These are phyloP conservation scores for Eimeria falciformis DNA, from an alignment of 169 alveolate species.

Conservation along the genomic window DNA sequence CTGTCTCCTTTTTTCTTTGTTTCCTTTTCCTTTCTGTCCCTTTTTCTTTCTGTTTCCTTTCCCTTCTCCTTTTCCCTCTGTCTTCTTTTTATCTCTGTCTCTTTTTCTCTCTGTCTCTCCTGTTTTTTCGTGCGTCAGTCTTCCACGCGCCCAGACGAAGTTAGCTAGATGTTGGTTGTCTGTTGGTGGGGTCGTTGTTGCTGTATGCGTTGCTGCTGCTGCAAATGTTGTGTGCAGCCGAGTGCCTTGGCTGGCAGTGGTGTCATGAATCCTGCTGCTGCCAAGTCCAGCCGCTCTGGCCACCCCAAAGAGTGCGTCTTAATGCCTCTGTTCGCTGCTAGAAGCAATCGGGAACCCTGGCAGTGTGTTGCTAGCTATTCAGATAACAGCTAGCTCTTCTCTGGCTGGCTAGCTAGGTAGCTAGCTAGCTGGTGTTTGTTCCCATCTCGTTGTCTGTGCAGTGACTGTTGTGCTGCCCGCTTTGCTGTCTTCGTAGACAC, in stretches of 20 bases:
- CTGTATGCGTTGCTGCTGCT: slow-evolving; percentile 39
- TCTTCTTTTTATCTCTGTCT: not conserved
- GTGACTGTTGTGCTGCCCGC: too few species aligned
- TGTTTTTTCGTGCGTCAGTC: not conserved
- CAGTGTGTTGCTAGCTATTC: not conserved
- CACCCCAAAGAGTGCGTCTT: not conserved
- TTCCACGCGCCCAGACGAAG: not conserved
- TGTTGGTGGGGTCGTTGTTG: not conserved
- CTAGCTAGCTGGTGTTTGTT: not conserved
- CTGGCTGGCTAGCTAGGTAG: slow-evolving; percentile 9
- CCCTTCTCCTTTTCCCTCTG: not conserved
- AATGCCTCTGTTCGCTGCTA: not conserved
- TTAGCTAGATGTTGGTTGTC: not conserved
- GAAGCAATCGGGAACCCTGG: too few species aligned
- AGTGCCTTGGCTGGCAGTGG: slow-evolving; percentile 54
- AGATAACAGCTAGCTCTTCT: not conserved
- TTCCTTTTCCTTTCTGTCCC: too few species aligned
- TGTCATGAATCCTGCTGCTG: not conserved
- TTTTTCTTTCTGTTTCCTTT: not conserved
- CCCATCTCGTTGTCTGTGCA: not conserved
- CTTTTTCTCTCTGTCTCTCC: not conserved
- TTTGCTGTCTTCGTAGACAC: not conserved
- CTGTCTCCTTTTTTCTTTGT: too few species aligned
- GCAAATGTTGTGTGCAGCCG: slow-evolving; percentile 17
- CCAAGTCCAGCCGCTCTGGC: not conserved